Percentiles rank a stretch among this genome's conserved stretches.
Evolutionary conservation across 2,329 filamentous ascomycete species (phyloP).

Genomic region (Annulohypoxylon truncatum): DNA sequence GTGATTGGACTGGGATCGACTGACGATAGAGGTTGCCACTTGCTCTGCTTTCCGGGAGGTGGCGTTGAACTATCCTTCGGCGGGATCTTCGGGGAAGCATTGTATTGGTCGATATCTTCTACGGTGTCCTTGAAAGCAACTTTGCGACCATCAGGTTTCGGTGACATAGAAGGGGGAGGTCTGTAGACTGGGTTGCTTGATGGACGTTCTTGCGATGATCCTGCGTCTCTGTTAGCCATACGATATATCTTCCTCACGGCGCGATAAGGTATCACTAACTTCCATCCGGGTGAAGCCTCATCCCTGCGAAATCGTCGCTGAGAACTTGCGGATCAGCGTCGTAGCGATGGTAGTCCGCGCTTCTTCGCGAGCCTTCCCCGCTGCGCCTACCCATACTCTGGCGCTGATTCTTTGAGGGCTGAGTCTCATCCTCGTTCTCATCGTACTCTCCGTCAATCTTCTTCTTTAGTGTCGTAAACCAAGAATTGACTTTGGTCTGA

Average conservation of each 20-base stretch:
- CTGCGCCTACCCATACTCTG: slow-evolving; percentile 58
- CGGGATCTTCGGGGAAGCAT: slow-evolving; percentile 67
- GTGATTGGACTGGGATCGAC: slow-evolving; percentile 86
- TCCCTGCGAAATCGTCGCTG: slow-evolving; percentile 85
- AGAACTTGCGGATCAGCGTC: slow-evolving; percentile 94
- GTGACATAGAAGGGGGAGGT: slow-evolving; percentile 62
- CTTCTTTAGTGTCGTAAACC: slow-evolving; percentile 93
- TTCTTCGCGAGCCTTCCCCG: slow-evolving; percentile 74
- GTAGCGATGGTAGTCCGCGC: slow-evolving; percentile 90
- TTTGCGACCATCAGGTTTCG: slow-evolving; percentile 63
- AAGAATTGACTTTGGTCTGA: slow-evolving; percentile 90
- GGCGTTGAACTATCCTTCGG: slow-evolving; percentile 62
- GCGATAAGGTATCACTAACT: slow-evolving; percentile 59
- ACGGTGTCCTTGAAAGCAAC: slow-evolving; percentile 71
- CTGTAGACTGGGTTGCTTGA: slow-evolving; percentile 82
- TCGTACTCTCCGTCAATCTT: slow-evolving; percentile 89
- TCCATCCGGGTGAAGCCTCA: slow-evolving; percentile 71
- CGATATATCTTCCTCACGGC: slow-evolving; percentile 52
- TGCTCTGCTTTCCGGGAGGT: slow-evolving; percentile 77
- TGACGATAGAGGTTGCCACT: slow-evolving; percentile 94
- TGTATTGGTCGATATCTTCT: slow-evolving; percentile 85
- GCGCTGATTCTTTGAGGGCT: slow-evolving; percentile 50
- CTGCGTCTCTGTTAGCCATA: slow-evolving; percentile 59
- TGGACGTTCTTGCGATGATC: slow-evolving; percentile 53
- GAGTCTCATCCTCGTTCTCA: slow-evolving; percentile 70